Percentiles rank a stretch among this genome's conserved stretches.
These are phyloP conservation scores for Linanthus parryae DNA, from an alignment of 148 eudicot species.

Conservation along the genomic window DNA sequence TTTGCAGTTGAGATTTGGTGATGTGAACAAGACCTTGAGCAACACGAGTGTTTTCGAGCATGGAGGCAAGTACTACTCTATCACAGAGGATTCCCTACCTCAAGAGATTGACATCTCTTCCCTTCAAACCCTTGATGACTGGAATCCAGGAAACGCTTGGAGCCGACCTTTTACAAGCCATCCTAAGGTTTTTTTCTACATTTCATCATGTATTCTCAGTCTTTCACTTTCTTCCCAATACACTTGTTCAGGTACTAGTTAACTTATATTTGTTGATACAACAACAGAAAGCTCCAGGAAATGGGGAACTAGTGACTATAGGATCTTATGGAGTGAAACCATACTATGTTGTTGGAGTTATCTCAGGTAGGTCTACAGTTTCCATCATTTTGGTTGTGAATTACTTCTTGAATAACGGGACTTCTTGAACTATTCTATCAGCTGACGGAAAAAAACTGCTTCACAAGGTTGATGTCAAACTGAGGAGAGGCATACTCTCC, in stretches of 20 bases:
- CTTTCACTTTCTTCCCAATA: too few species aligned
- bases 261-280: neutral
- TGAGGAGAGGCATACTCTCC: slow-evolving; percentile 27
- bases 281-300: slow-evolving; percentile 29
- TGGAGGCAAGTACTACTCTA: slow-evolving; percentile 9
- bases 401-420: too few species aligned
- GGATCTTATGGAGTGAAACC: slow-evolving; percentile 34
- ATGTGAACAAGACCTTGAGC: slow-evolving; percentile 6
- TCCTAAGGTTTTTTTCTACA: slow-evolving; percentile 14
- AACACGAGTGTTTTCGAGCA: slow-evolving; percentile 15
- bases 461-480: slow-evolving; percentile 33
- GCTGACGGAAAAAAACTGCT: slow-evolving; percentile 35
- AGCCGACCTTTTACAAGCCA: slow-evolving; percentile 18
- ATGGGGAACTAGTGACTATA: slow-evolving; percentile 37
- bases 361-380: slow-evolving; percentile 37
- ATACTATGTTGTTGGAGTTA: slow-evolving; percentile 26
- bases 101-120: slow-evolving; percentile 11
- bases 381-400: too few species aligned
- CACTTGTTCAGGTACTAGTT: too few species aligned
- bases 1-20: slow-evolving; percentile 12
- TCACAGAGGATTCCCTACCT: slow-evolving; percentile 6
- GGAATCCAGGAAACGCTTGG: slow-evolving; percentile 16
- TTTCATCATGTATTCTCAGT: too few species aligned
- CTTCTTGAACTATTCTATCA: slow-evolving; percentile 2
- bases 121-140: slow-evolving; percentile 6